A percentile compares a stretch with the other conserved stretches of the same genome.
phyloP scores from a whole-genome alignment of 2,329 filamentous ascomycete genomes.

The Colletotrichum acutatum region DNA sequence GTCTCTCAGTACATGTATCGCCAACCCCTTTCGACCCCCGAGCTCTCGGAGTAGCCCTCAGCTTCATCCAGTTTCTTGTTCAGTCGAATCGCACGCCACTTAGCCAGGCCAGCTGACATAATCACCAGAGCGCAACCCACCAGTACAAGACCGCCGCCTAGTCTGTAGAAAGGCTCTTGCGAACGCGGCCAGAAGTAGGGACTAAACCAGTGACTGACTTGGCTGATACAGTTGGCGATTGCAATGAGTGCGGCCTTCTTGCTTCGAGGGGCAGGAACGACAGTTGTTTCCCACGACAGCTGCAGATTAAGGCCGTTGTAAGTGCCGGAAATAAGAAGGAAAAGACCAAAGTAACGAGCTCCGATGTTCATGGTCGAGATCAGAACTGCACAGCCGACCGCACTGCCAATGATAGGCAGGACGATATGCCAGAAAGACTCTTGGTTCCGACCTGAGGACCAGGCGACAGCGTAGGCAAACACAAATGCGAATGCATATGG shows the following conservation, averaged over 20 bases:
- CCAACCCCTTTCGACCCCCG: slow-evolving; percentile 39
- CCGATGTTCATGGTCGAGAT: slow-evolving; percentile 51
- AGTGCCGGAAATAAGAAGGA: slow-evolving; percentile 50
- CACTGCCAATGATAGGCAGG: slow-evolving; percentile 44
- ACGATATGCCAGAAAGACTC: slow-evolving; percentile 53
- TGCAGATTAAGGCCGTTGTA: slow-evolving; percentile 52
- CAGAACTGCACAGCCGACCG: slow-evolving; percentile 51
- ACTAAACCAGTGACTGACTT: slow-evolving; percentile 51
- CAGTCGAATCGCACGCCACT: slow-evolving; percentile 36
- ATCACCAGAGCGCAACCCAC: slow-evolving; percentile 74
- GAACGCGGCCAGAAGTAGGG: slow-evolving; percentile 48
- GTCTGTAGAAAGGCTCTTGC: slow-evolving; percentile 42
- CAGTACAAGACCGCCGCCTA: slow-evolving; percentile 46
- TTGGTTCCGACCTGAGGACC: slow-evolving; percentile 47
- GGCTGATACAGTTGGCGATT: slow-evolving; percentile 51
- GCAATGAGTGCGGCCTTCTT: slow-evolving; percentile 54
- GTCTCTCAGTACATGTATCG: slow-evolving; percentile 27
- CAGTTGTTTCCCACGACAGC: slow-evolving; percentile 51
- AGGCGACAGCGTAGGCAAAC: slow-evolving; percentile 47
- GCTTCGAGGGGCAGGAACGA: slow-evolving; percentile 49
- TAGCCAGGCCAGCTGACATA: slow-evolving; percentile 35
- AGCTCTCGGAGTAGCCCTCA: slow-evolving; percentile 39
- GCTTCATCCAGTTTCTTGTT: slow-evolving; percentile 42
- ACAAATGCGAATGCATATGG: slow-evolving; percentile 53
- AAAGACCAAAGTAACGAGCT: slow-evolving; percentile 54